Evolutionary conservation across 2,329 filamentous ascomycete genomes (phyloP).

Genomic region (Apiospora saccharicola): DNA sequence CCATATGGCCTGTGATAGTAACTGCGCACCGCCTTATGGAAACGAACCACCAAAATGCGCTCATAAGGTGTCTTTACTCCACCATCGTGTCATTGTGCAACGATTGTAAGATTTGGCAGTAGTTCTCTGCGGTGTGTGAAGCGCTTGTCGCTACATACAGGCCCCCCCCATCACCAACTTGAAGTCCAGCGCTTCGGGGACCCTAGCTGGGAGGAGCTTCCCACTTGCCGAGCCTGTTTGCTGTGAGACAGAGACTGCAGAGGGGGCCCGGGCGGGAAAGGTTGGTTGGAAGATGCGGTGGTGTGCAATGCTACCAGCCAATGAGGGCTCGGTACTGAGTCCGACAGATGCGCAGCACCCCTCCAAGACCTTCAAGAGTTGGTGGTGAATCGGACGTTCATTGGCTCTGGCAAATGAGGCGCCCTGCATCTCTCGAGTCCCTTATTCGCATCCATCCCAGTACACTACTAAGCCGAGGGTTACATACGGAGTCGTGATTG

Average conservation of each 20-base stretch:
- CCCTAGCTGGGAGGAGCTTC: conserved; percentile 2
- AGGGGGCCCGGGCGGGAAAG: neutral
- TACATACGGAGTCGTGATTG: neutral
- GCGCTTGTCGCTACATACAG: neutral
- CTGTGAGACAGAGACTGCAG: neutral
- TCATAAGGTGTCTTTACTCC: neutral
- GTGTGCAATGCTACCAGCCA: neutral
- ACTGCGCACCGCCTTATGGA: neutral
- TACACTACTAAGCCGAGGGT: conserved; percentile 1
- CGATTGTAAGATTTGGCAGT: neutral
- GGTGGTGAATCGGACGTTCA: neutral
- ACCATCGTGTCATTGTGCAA: conserved; percentile 19
- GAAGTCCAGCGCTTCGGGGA: neutral
- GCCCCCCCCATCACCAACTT: conserved; percentile 6
- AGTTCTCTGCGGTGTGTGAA: neutral
- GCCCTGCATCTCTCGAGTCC: conserved; percentile 4
- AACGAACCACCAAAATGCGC: neutral
- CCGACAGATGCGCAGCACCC: neutral
- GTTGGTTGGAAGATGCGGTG: conserved; percentile 1
- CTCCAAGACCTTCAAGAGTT: neutral
- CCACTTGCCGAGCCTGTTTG: conserved; percentile 13
- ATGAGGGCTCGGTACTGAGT: neutral
- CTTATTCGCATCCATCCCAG: conserved; percentile 3
- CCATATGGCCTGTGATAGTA: neutral
- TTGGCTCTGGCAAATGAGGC: neutral